Evolutionary conservation across 345 rosid genomes (phyloP), one percentile per base, ranked within the genome.

Genomic region (Fremontodendron californicum): DNA sequence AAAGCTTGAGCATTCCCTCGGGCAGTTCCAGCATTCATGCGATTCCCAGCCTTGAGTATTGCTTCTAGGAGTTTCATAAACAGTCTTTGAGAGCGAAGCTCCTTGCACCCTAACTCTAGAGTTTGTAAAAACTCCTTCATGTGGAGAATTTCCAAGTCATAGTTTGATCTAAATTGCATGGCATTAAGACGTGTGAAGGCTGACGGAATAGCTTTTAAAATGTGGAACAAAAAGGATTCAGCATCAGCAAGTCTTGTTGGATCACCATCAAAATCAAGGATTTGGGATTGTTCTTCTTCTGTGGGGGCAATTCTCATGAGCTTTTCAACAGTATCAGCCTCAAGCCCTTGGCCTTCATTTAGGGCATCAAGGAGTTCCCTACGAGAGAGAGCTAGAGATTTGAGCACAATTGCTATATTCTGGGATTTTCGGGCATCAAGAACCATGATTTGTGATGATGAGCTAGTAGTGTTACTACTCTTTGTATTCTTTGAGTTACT

Each of bases 1-100:
- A 93, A 96, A 21, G 98, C 99, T 45, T 86, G 92, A 2, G 99
- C 99, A 77, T 93, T 86, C 27, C 98, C 99, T 82, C 99, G 76
- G 12, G 92, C 79, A 23, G 98, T 96, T 58, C 99, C 97, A 0
- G 92, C 94, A 77, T 93, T 96, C 99, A 96, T 96, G 5, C 98
- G 83, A 64, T 96, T 93, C 0, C 99, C 99, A 18, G 98, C 94
- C 86, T 96, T 93, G 8, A 96, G 93, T 63, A 96, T 83, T 2
- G 99, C 99, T 68, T 96, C 99, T 7, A 96, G 78, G 27, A 96
- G 94, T 83, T 93, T 96, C 58, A 91, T 77, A 8, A 96, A 96
- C 21, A 96, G 80, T n/a, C 97, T 90, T 18, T 88, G 86, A n/a
- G 82, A 84, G 27, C 89, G 84, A 0, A 96, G 94, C 83, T 93